Evolutionary conservation across 257 asterid species (phyloP).

Genomic region (Vinca minor): DNA sequence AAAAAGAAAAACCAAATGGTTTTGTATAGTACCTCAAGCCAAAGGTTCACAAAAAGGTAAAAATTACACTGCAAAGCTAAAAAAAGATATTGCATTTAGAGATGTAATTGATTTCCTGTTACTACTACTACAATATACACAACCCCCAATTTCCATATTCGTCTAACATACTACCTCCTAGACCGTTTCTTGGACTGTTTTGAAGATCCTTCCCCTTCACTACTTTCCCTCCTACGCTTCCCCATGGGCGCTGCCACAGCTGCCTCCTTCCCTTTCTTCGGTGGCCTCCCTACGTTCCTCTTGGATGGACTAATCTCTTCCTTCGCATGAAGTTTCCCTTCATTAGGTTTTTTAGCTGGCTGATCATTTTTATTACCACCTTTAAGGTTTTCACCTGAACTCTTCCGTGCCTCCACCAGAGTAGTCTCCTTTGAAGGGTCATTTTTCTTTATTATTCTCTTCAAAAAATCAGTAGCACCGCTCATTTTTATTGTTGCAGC

Average conservation of each 20-base stretch:
- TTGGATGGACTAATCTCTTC: constrained; percentile 30
- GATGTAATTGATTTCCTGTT: neutral
- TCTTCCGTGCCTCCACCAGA: constrained; percentile 17
- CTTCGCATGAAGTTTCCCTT: constrained; percentile 18
- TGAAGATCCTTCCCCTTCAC: constrained; percentile 25
- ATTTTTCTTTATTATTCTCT: constrained; percentile 18
- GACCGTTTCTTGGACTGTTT: constrained; percentile 31
- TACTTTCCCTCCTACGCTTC: constrained; percentile 26
- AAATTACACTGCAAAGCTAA: constrained; percentile 2
- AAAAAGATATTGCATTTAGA: neutral
- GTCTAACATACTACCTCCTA: constrained; percentile 34
- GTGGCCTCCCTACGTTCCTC: constrained; percentile 25
- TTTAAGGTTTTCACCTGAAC: constrained; percentile 3
- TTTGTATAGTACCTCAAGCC: too few species aligned
- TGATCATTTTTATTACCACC: constrained; percentile 16
- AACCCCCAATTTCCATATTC: too few species aligned
- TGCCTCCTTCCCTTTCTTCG: constrained; percentile 27
- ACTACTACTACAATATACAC: too few species aligned
- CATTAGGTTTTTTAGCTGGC: constrained; percentile 21
- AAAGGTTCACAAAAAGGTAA: neutral
- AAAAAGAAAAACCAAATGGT: neutral
- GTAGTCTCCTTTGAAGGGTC: constrained; percentile 26
- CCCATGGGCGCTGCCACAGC: neutral
- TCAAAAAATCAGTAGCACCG: constrained; percentile 30
- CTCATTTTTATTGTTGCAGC: constrained; percentile 14